These are phyloP conservation scores for Amanita pseudoporphyria DNA, from an alignment of 768 basidiomycete genomes.

Conservation along the genomic window DNA sequence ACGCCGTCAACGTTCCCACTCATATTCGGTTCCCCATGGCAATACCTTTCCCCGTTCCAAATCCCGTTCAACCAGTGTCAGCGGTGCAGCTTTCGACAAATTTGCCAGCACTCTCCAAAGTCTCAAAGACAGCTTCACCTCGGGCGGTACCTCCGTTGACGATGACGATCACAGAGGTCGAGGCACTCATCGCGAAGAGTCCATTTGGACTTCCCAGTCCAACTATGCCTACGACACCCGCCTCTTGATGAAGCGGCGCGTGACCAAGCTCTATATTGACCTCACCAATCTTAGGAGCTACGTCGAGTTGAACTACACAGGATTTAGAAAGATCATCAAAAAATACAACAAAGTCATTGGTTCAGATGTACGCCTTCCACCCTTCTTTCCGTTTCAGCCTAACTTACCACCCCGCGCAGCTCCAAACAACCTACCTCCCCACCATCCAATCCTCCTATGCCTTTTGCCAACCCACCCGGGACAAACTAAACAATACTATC, in stretches of 20 bases:
- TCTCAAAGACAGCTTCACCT: constrained; percentile 42
- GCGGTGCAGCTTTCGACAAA: constrained; percentile 18
- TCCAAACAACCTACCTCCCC: constrained; percentile 73
- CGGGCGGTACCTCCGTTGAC: constrained; percentile 14
- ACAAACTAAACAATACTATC: constrained; percentile 49
- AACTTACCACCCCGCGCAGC: constrained; percentile 22
- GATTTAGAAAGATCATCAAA: constrained; percentile 92
- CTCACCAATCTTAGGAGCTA: constrained; percentile 75
- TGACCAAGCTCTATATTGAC: constrained; percentile 73
- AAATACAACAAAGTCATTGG: constrained; percentile 97
- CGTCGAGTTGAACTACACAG: constrained; percentile 86
- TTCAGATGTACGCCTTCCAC: constrained; percentile 20
- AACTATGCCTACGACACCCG: constrained; percentile 80
- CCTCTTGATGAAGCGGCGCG: constrained; percentile 80
- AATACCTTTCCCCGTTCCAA: constrained; percentile 10
- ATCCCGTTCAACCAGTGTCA: constrained; percentile 10
- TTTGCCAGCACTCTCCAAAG: constrained; percentile 41
- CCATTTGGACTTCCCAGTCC: constrained; percentile 72
- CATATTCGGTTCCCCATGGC: neutral
- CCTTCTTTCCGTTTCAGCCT: too few relatives aligned
- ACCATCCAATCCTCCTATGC: constrained; percentile 61
- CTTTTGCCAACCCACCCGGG: constrained; percentile 56
- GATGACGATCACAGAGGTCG: neutral
- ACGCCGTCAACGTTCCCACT: neutral
- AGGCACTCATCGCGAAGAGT: constrained; percentile 18